Percentiles rank a stretch among this genome's conserved stretches.
These are phyloP conservation scores for Colletotrichum sansevieriae DNA, from an alignment of 2,329 filamentous ascomycete species.

Conservation along the genomic window DNA sequence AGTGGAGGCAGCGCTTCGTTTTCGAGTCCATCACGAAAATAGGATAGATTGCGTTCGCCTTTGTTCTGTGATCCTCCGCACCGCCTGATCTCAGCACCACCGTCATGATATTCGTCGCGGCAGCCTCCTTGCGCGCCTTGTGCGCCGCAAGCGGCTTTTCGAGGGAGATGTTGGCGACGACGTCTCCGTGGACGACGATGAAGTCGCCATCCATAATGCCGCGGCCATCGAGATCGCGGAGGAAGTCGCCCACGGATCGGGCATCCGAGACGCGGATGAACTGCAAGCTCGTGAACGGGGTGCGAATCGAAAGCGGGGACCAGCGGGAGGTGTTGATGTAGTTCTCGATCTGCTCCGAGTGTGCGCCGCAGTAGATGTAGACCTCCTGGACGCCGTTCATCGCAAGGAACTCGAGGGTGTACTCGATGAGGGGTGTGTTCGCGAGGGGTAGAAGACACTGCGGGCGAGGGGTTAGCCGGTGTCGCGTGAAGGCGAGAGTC, in stretches of 20 bases:
- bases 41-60: constrained; percentile 79
- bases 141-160: constrained; percentile 83
- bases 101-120: constrained; percentile 98
- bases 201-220: constrained; percentile 91
- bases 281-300: constrained; percentile 82
- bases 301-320: constrained; percentile 68
- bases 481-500: constrained; percentile 25
- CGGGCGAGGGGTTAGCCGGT: constrained; percentile 38
- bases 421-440: constrained; percentile 95
- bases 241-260: constrained; percentile 90
- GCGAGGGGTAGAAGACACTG: constrained; percentile 93
- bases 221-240: constrained; percentile 91
- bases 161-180: constrained; percentile 91
- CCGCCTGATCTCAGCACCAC: constrained; percentile 88
- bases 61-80: constrained; percentile 77
- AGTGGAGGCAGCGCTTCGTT: constrained; percentile 88
- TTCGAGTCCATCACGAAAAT: constrained; percentile 88
- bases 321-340: constrained; percentile 85
- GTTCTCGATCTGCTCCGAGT: constrained; percentile 87
- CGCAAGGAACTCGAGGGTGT: constrained; percentile 95
- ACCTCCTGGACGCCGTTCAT: constrained; percentile 96
- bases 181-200: constrained; percentile 90
- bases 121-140: constrained; percentile 81
- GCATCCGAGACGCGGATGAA: constrained; percentile 88
- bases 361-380: constrained; percentile 90